Evolutionary conservation across 441 rosid species (phyloP).

Genomic region (Erodium moschatum): DNA sequence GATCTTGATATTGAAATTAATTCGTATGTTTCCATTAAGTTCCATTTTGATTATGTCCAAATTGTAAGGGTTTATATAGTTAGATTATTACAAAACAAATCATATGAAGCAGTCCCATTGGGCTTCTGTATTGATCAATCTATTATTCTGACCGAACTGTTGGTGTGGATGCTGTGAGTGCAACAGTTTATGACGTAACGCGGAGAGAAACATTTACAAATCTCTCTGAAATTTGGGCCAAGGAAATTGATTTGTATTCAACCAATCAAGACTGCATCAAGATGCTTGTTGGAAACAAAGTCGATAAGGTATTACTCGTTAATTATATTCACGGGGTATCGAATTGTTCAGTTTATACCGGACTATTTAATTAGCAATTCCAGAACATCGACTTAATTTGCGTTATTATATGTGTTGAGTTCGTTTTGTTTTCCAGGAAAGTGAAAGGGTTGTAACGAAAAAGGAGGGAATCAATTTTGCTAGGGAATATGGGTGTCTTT

Average conservation of each 20-base stretch:
- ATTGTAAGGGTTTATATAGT: neutral
- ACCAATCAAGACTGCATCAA: conserved; percentile 24
- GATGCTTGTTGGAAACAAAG: conserved; percentile 77
- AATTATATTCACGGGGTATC: no score
- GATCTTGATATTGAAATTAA: neutral
- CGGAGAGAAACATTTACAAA: conserved; percentile 67
- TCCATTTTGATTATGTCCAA: neutral
- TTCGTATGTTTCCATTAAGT: neutral
- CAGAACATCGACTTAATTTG: neutral
- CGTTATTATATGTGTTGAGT: conserved; percentile 4
- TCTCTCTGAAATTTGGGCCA: conserved; percentile 66
- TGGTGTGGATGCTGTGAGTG: neutral
- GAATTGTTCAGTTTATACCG: neutral
- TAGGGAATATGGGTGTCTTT: conserved; percentile 57
- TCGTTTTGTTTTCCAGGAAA: conserved; percentile 38
- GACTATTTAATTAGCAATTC: neutral
- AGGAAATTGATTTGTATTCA: conserved; percentile 60
- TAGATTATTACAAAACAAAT: neutral
- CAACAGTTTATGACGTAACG: conserved; percentile 58
- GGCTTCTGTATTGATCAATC: neutral
- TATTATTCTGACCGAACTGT: neutral
- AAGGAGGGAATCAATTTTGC: conserved; percentile 67
- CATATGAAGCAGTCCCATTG: no score
- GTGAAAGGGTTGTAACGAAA: conserved; percentile 61
- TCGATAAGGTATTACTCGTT: conserved; percentile 40